A percentile compares a stretch with the other conserved stretches of the same genome.
Conservation (phyloP, 495 filamentous ascomycete species). For the Penicillium robsamsonii region DNA sequence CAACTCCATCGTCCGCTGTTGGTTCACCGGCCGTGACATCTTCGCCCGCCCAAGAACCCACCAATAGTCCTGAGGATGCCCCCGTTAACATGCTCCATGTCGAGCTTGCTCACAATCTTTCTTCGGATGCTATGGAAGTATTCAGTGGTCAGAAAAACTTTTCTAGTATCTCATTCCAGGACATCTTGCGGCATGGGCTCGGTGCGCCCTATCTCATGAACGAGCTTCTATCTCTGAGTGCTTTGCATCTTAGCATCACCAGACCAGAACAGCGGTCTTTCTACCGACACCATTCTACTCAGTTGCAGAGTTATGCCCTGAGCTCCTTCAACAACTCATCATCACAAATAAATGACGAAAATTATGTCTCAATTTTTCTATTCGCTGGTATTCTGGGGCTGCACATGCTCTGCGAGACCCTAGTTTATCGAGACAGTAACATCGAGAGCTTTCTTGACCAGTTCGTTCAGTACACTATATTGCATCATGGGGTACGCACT, state of each 20-base stretch:
- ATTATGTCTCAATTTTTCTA: not conserved
- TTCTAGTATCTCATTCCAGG: conserved; percentile 2
- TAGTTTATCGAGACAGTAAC: not conserved
- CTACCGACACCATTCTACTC: conserved; percentile 14
- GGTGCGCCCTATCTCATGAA: conserved; percentile 21
- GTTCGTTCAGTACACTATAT: not conserved
- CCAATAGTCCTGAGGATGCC: conserved; percentile 7
- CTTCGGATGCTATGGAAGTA: conserved; percentile 8
- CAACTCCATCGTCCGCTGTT: conserved; percentile 10
- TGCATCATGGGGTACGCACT: conserved; percentile 1
- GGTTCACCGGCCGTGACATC: conserved; percentile 4
- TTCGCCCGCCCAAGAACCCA: conserved; percentile 5
- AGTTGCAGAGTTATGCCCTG: conserved; percentile 17
- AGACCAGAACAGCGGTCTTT: conserved; percentile 1
- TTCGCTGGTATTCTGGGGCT: conserved; percentile 4
- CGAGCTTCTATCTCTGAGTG: conserved; percentile 13
- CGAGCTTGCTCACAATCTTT: conserved; percentile 31
- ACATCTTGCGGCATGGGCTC: conserved; percentile 18
- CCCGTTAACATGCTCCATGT: conserved; percentile 37
- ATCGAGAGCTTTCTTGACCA: conserved; percentile 6
- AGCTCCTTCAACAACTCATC: conserved; percentile 5
- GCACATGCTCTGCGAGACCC: conserved; percentile 7
- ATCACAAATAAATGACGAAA: conserved; percentile 1
- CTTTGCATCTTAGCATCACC: conserved; percentile 19
- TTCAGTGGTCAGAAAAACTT: conserved; percentile 1